Percentiles rank a stretch among this genome's conserved stretches.
phyloP scores from a whole-genome alignment of 345 rosid genomes.

The Xanthoceras sorbifolium region DNA sequence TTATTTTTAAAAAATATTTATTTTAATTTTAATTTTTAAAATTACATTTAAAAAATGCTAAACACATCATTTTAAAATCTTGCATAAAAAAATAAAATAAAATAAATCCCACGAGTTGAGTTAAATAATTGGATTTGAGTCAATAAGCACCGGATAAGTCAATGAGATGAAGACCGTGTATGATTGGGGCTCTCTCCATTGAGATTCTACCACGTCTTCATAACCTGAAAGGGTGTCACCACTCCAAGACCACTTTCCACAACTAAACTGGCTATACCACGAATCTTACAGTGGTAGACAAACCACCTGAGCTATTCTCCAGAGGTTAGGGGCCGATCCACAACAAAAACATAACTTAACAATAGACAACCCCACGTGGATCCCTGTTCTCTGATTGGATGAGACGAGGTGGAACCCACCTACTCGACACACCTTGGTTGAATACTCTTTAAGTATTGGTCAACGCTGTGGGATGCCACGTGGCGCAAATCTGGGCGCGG shows the following conservation, averaged over 20 bases:
- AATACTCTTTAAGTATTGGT: not conserved
- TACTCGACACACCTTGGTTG: not conserved
- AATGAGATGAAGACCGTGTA: not conserved
- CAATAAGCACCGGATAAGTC: not conserved
- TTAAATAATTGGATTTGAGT: no score
- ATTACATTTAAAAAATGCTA: no score
- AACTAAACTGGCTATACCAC: not conserved
- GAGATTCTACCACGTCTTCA: not conserved
- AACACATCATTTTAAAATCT: no score
- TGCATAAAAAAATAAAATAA: no score
- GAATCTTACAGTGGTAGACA: not conserved
- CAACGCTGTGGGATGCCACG: constrained; percentile 21
- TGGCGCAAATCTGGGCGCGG: not conserved
- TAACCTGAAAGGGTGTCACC: not conserved
- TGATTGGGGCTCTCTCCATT: not conserved
- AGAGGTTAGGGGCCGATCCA: not conserved
- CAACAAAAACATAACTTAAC: not conserved
- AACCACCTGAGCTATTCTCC: not conserved
- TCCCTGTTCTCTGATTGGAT: constrained; percentile 13
- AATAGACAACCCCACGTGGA: constrained; percentile 21
- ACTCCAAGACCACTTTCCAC: not conserved
- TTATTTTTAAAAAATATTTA: no score
- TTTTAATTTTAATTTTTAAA: no score
- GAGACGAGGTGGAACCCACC: not conserved
- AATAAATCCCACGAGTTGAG: not conserved